Evolutionary conservation across 2,329 filamentous ascomycete genomes (phyloP).

Genomic region (Pseudopyrenochaeta lycopersici): DNA sequence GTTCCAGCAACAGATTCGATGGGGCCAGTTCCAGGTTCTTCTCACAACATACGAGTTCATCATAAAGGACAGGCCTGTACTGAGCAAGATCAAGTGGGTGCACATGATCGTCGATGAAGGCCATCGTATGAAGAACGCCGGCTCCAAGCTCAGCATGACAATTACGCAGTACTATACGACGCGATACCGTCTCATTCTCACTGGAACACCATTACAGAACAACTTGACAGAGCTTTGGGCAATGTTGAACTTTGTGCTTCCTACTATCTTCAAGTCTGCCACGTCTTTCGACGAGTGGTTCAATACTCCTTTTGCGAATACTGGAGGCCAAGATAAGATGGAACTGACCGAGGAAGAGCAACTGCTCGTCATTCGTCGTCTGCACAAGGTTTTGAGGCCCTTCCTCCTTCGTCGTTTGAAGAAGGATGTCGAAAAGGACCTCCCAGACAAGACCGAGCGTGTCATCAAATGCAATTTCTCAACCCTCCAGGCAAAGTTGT

Average conservation of each 20-base stretch:
- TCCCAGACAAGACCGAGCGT: constrained; percentile 98
- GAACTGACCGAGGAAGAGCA: constrained; percentile 99
- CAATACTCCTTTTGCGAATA: constrained; percentile 99
- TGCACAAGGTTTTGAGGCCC: constrained; percentile 96
- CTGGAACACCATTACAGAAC: constrained; percentile 96
- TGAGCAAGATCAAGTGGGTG: constrained; percentile 99
- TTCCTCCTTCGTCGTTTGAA: constrained; percentile 98
- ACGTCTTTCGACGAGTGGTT: constrained; percentile 99
- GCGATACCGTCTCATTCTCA: constrained; percentile 94
- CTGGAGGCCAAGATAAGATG: constrained; percentile 97
- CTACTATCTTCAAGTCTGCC: constrained; percentile 98
- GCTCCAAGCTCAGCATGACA: constrained; percentile 94
- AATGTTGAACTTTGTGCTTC: constrained; percentile 96
- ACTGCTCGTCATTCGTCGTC: constrained; percentile 94
- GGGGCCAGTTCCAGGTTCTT: constrained; percentile 93
- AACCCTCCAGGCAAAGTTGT: constrained; percentile 88
- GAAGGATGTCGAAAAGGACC: constrained; percentile 98
- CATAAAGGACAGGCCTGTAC: constrained; percentile 94
- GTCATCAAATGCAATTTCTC: constrained; percentile 99
- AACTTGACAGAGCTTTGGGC: constrained; percentile 97
- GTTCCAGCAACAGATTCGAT: constrained; percentile 92
- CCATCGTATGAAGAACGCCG: constrained; percentile 98
- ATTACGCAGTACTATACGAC: constrained; percentile 96
- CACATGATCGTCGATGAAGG: constrained; percentile 99
- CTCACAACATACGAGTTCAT: constrained; percentile 99